phyloP scores from a whole-genome alignment of 768 basidiomycete species.

The Gelatoporia subvermispora region DNA sequence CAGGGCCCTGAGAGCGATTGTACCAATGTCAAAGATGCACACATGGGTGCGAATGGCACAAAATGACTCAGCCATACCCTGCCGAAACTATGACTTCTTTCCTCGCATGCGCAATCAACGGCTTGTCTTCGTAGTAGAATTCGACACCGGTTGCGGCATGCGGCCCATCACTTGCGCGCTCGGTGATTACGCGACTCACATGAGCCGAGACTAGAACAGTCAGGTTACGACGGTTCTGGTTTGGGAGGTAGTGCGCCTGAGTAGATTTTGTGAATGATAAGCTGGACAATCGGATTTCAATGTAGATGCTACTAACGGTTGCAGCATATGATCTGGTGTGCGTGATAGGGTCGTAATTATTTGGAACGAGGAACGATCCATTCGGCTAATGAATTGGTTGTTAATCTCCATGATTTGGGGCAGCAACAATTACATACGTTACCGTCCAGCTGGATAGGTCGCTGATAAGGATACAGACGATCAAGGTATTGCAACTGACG shows the following conservation, averaged over 20 bases:
- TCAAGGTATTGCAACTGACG: no score
- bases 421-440: conserved; percentile 12
- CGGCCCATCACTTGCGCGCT: conserved; percentile 3
- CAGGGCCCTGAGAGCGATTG: conserved; percentile 7
- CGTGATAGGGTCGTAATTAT: conserved; percentile 12
- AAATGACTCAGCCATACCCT: conserved; percentile 2
- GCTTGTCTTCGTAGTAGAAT: conserved; percentile 30
- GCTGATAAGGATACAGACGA: no score
- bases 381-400: conserved; percentile 8
- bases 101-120: conserved; percentile 32
- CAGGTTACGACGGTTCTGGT: conserved; percentile 25
- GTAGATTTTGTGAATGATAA: neutral
- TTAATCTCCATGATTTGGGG: neutral
- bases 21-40: neutral
- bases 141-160: conserved; percentile 43
- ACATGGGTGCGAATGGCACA: no score
- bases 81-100: conserved; percentile 42
- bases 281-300: no score
- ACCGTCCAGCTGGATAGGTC: conserved; percentile 13
- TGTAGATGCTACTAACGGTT: no score
- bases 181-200: conserved; percentile 22
- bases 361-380: conserved; percentile 9
- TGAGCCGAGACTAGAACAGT: conserved; percentile 22
- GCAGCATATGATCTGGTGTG: conserved; percentile 16
- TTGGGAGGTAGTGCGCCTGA: conserved; percentile 19